Evolutionary conservation across 2,329 filamentous ascomycete species (phyloP).

Genomic region (Alternaria novae-zelandiae): DNA sequence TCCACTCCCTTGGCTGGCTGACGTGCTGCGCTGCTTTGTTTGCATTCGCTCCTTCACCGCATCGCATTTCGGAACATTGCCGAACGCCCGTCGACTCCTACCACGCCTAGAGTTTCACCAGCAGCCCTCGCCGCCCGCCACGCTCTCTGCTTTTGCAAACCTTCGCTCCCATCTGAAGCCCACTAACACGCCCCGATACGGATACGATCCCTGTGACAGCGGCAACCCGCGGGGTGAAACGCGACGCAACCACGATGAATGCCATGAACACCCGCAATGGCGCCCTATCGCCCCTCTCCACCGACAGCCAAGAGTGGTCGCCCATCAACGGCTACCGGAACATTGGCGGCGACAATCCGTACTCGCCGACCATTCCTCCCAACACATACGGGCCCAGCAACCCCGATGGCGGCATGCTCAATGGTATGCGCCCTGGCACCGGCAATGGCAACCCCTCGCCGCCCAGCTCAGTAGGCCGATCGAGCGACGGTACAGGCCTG

Average conservation of each 20-base stretch:
- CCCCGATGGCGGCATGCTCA: slow-evolving; percentile 56
- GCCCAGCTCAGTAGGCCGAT: slow-evolving; percentile 84
- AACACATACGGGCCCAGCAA: slow-evolving; percentile 43
- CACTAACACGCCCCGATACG: slow-evolving; percentile 11
- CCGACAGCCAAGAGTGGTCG: slow-evolving; percentile 51
- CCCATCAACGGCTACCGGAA: slow-evolving; percentile 49
- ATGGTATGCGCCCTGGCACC: slow-evolving; percentile 56
- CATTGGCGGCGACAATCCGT: slow-evolving; percentile 46
- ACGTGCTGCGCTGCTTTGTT: slow-evolving; percentile 22
- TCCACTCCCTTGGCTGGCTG: slow-evolving; percentile 17
- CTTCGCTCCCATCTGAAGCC: slow-evolving; percentile 5
- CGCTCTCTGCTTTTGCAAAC: slow-evolving; percentile 6
- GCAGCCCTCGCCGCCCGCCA: slow-evolving; percentile 11
- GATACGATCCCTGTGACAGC: slow-evolving; percentile 27
- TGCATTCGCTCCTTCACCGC: slow-evolving; percentile 19
- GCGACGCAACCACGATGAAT: slow-evolving; percentile 17
- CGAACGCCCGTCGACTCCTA: slow-evolving; percentile 16
- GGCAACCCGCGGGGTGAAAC: slow-evolving; percentile 32
- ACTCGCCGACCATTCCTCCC: slow-evolving; percentile 46
- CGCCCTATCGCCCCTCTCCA: slow-evolving; percentile 49
- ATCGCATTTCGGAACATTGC: slow-evolving; percentile 6
- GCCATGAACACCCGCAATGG: slow-evolving; percentile 48
- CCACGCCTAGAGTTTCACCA: slow-evolving; percentile 25
- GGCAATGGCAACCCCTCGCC: slow-evolving; percentile 72
- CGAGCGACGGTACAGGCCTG: slow-evolving; percentile 77